Evolutionary conservation across 352 stramenopile genomes (phyloP), one percentile per base, ranked within the genome.

Genomic region (Globisporangium abappressorium): DNA sequence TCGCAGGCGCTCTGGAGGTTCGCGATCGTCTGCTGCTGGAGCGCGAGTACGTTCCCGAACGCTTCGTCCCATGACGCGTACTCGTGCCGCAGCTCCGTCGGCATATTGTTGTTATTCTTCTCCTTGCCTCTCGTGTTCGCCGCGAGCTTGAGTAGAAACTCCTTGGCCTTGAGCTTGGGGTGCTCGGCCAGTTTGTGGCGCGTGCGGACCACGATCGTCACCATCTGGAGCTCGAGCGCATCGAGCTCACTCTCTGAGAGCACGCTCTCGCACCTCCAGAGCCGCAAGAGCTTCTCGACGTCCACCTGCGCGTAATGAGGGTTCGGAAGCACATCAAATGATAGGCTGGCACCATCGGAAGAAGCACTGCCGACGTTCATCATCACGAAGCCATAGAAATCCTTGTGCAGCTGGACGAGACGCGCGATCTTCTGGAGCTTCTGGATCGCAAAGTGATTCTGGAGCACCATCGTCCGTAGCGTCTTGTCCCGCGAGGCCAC

Each of bases 11-110:
- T 74, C 4, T 79, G 74, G 5, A 93, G 70, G 26, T 78, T 84
- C 7, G 75, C 80, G 34, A 94, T 85, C 0, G 83, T 91, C 53
- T 94, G 84, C 47, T 94, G 88, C 67, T 96, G 88, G 3, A 94
- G 62, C 28, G 81, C 71, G 20, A 93, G 78, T 0, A 95, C 81
- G n/a, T 80, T 89, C 0, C 55, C 73, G n/a, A 90, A 94, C 1
- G 85, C 88, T 73, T 93, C 81, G 69, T 92, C 76, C 88, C 86
- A 96, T 18, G 69, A 72, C 24, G 62, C 53, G 60, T 72, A 80
- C 8, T 76, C 63, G 2, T 77, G 72, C 1, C 72, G 76, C 2
- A 82, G 69, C 20, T 84, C 82, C 2, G 53, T 65, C 6, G 72
- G 65, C 64, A 70, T 73, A 62, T 2, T 54, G 5, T 5, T 73